Conservation (phyloP, 768 basidiomycete species). For the Crassisporium funariophilum region DNA sequence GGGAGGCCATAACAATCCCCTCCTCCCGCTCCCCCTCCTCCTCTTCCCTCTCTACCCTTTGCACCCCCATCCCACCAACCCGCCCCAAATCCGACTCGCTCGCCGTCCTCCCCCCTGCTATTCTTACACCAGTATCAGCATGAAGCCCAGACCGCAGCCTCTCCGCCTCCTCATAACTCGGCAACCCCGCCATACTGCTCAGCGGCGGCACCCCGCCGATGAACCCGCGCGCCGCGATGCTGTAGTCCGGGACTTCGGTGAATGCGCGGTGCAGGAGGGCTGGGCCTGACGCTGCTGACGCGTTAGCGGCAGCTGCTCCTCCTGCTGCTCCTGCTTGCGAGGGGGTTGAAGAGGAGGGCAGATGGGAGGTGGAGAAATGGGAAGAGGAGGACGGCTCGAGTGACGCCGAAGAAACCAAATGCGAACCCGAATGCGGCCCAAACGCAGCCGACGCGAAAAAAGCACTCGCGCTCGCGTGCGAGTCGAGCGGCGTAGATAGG, state of each 20-base stretch:
- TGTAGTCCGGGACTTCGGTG: constrained; percentile 85
- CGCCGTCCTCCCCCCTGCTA: too few relatives aligned
- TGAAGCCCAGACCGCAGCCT: too few relatives aligned
- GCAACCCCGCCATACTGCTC: constrained; percentile 72
- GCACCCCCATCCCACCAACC: too few relatives aligned
- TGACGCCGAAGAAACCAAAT: too few relatives aligned
- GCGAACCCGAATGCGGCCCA: too few relatives aligned
- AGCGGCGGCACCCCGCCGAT: constrained; percentile 90
- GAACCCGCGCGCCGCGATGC: constrained; percentile 82
- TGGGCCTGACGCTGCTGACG: constrained; percentile 18
- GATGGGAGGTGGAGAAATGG: not conserved
- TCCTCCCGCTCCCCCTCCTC: not conserved
- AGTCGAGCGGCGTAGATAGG: too few relatives aligned
- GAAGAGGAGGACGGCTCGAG: not conserved
- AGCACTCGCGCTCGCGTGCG: too few relatives aligned
- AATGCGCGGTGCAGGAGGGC: constrained; percentile 60
- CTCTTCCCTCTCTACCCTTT: constrained; percentile 2
- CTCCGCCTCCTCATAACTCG: constrained; percentile 83
- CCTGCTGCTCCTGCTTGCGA: too few relatives aligned
- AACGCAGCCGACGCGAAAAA: too few relatives aligned
- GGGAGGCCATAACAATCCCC: not conserved
- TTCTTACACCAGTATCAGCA: too few relatives aligned
- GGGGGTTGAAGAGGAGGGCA: not conserved
- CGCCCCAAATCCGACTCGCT: too few relatives aligned
- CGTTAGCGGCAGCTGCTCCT: constrained; percentile 2